These are phyloP conservation scores for Rhodomyrtus tomentosa DNA, from an alignment of 345 rosid species.

Conservation along the genomic window DNA sequence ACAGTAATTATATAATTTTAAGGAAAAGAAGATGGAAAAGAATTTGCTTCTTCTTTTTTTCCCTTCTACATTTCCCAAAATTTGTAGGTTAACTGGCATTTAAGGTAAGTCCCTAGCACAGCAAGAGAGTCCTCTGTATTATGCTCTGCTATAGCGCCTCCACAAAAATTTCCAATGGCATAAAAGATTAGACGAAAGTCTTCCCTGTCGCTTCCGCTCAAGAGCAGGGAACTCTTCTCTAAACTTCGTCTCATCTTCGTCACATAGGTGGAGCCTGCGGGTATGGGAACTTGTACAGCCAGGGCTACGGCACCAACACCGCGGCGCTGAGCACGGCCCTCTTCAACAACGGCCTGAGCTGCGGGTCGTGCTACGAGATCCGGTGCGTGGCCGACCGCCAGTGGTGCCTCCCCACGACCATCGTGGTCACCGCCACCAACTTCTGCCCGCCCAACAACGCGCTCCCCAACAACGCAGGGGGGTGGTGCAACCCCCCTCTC, in stretches of 20 bases:
- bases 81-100: neutral
- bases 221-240: neutral
- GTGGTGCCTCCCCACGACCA: conserved; percentile 48
- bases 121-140: neutral
- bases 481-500: conserved; percentile 66
- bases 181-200: neutral
- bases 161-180: neutral
- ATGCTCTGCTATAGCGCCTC: neutral
- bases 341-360: conserved; percentile 50
- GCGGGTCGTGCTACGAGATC: conserved; percentile 61
- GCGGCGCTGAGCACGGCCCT: conserved; percentile 57
- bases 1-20: neutral
- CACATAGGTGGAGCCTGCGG: conserved; percentile 61
- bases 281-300: conserved; percentile 48
- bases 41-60: neutral
- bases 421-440: conserved; percentile 51
- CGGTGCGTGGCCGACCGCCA: conserved; percentile 35
- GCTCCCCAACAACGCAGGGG: conserved; percentile 39
- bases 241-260: neutral
- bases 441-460: conserved; percentile 62
- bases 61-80: neutral
- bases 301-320: conserved; percentile 55
- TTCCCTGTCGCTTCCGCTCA: neutral
- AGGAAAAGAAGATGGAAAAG: neutral
- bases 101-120: neutral